Evolutionary conservation across 306 rosid genomes (phyloP).

Genomic region (Crotalaria pallida): DNA sequence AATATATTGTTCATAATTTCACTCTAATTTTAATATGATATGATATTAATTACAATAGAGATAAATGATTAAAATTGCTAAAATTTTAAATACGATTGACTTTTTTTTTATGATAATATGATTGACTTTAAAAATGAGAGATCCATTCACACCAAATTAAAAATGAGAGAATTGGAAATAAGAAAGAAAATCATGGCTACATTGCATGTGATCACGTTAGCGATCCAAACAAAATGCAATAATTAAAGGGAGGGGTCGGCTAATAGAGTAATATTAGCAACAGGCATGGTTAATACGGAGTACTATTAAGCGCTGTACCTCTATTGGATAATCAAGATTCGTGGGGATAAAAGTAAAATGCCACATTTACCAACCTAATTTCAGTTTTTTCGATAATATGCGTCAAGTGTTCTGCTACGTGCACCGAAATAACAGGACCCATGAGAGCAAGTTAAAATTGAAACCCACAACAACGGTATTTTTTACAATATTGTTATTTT

Average conservation of each 20-base stretch:
- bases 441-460: background rate
- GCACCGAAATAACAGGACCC: background rate
- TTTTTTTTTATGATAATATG: too few species aligned
- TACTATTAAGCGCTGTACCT: background rate
- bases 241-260: background rate
- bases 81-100: too few species aligned
- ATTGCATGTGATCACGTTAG: slow-evolving; percentile 7
- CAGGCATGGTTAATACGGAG: background rate
- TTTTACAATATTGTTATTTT: too few species aligned
- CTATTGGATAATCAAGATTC: background rate
- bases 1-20: too few species aligned
- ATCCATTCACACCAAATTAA: too few species aligned
- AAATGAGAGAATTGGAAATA: background rate
- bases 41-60: too few species aligned
- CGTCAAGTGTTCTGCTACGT: background rate
- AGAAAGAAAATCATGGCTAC: background rate
- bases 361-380: background rate
- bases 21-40: too few species aligned
- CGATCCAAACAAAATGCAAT: background rate
- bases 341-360: too few species aligned
- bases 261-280: background rate
- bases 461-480: too few species aligned
- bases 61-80: too few species aligned
- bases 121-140: too few species aligned
- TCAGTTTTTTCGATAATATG: background rate